phyloP scores from a whole-genome alignment of 2,329 filamentous ascomycete genomes.

The Scedosporium apiospermum region DNA sequence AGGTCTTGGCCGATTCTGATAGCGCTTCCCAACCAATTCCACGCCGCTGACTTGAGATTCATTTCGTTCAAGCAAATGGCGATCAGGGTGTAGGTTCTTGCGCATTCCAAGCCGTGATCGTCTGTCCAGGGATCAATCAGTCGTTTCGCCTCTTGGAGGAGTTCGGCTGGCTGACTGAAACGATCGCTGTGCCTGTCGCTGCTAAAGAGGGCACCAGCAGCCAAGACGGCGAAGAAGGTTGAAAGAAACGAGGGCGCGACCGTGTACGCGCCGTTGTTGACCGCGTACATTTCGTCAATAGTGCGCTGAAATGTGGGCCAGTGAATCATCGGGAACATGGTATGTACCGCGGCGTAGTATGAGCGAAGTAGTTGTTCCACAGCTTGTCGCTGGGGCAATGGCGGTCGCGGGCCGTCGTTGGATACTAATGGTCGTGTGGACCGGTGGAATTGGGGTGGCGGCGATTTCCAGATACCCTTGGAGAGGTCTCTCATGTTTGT shows the following conservation, averaged over 20 bases:
- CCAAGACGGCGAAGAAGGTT: conserved; percentile 74
- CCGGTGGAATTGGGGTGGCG: conserved; percentile 52
- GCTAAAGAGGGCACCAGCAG: conserved; percentile 70
- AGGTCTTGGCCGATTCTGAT: conserved; percentile 76
- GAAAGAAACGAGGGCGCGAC: conserved; percentile 61
- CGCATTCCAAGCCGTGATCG: conserved; percentile 66
- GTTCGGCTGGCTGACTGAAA: conserved; percentile 45
- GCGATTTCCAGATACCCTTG: conserved; percentile 71
- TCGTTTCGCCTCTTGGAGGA: conserved; percentile 60
- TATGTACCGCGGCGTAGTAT: conserved; percentile 70
- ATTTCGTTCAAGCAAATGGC: conserved; percentile 76
- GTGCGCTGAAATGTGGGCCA: conserved; percentile 74
- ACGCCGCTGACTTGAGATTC: conserved; percentile 77
- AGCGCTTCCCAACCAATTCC: conserved; percentile 74
- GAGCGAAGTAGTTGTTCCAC: conserved; percentile 64
- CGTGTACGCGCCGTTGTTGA: conserved; percentile 40
- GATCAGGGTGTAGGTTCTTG: conserved; percentile 60
- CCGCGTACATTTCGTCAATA: conserved; percentile 69
- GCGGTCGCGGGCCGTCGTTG: conserved; percentile 46
- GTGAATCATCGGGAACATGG: conserved; percentile 75
- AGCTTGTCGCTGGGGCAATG: conserved; percentile 59
- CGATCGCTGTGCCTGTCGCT: conserved; percentile 45
- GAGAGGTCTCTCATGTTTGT: conserved; percentile 64
- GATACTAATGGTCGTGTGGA: conserved; percentile 31
- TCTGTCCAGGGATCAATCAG: conserved; percentile 77